phyloP scores from a whole-genome alignment of 2,329 filamentous ascomycete genomes.

The Nemania abortiva region DNA sequence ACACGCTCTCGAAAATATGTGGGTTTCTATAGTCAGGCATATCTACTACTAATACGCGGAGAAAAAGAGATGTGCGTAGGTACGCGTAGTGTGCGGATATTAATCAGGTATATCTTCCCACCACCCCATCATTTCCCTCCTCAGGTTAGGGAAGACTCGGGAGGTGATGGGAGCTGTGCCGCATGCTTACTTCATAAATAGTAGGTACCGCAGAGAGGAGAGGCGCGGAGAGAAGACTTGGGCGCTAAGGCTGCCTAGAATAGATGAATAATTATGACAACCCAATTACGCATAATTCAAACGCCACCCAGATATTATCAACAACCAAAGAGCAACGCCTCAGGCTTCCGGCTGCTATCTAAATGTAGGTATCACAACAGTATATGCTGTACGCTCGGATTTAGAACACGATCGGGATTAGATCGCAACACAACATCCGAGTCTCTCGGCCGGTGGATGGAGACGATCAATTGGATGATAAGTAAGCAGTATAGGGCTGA shows the following conservation, averaged over 20 bases:
- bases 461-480: neutral
- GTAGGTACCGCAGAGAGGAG: neutral
- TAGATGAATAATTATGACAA: neutral
- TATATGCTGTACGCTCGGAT: no score
- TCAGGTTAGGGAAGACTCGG: neutral
- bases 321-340: neutral
- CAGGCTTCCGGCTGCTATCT: neutral
- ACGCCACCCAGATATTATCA: neutral
- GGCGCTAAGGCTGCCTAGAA: neutral
- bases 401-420: no score
- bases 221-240: neutral
- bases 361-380: no score
- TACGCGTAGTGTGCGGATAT: neutral
- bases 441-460: neutral
- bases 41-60: neutral
- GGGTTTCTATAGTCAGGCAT: neutral
- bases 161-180: conserved; percentile 23
- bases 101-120: neutral
- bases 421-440: neutral
- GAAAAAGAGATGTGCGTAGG: neutral
- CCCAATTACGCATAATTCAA: neutral
- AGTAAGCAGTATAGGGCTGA: conserved; percentile 1
- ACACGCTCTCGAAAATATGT: neutral
- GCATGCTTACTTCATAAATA: neutral
- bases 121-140: neutral